Base-by-base conservation (phyloP, 1,284 basidiomycete species). In the Trichosporon ovoides region DNA sequence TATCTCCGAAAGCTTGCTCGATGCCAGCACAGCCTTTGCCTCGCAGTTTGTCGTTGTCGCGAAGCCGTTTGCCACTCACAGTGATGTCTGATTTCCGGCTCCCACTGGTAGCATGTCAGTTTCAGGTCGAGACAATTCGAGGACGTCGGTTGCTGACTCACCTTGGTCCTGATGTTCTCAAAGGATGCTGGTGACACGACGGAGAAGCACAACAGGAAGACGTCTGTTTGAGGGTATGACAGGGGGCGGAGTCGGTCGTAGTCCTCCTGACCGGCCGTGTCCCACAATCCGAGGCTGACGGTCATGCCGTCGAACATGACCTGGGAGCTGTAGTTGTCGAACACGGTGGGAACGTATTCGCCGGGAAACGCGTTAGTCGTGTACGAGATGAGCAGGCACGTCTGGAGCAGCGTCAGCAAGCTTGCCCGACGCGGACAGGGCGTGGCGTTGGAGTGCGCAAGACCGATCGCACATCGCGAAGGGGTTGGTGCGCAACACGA, bases 261-360 rank as follows among this genome's bases (percentile, higher is more conserved):
- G 81, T 97, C 93, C 78, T 98, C 94, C 80, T 97, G 94, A 69
- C 94, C 94, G 52, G 94, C 94, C n/a, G 94, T 98, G 84, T 97
- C 93, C 94, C 93, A 98, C 58, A 98, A 81, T 57, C 95, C 95
- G 58, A 98, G 85, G 58, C 91, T 93, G 70, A 98, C 95, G 50
- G 96, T 96, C 83, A 97, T 96, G 70, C 93, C 92, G 72, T 98
- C 96, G 60, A 99, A 94, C 86, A 96, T 94, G 63, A 98, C 94
- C 80, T 93, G 73, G 55, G 68, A 70, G 48, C 68, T 70, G 64
- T 74, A 79, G 66, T 76, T 76, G 68, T 78, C 74, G 58, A 77
- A 77, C 1, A 77, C 93, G 77, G 93, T 96, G 62, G 93, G 94
- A 74, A 97, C 93, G 80, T 96, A 97, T 81, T 97, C 94, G 78